These are phyloP conservation scores for Pyropia yezoensis DNA, from an alignment of 23 red algal species.

Conservation along the genomic window DNA sequence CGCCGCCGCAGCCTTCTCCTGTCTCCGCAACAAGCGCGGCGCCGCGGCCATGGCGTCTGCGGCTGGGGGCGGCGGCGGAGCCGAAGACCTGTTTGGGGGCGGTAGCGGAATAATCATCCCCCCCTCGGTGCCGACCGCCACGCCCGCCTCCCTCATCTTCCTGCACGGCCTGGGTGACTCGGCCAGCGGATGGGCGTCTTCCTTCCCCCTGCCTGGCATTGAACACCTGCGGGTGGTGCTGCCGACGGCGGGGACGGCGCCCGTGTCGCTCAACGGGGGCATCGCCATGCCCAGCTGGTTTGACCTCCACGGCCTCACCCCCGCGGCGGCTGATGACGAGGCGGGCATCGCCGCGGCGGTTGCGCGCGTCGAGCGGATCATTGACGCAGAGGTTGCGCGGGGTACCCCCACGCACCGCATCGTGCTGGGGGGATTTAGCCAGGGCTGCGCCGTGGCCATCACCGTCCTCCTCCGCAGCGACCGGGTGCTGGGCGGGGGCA, in stretches of 20 bases:
- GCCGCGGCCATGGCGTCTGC: too few species aligned
- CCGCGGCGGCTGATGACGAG: constrained; percentile 39
- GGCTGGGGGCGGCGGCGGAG: too few species aligned
- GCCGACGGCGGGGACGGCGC: constrained; percentile 36
- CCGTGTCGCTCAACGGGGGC: constrained; percentile 64
- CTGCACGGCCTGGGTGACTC: constrained; percentile 85
- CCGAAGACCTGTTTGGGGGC: constrained; percentile 16
- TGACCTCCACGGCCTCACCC: constrained; percentile 52
- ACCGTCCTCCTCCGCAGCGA: constrained; percentile 33
- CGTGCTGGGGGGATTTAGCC: constrained; percentile 80
- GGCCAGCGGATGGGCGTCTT: constrained; percentile 56
- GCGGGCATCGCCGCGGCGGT: constrained; percentile 36
- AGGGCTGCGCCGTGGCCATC: constrained; percentile 96
- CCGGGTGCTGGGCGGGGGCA: constrained; percentile 52
- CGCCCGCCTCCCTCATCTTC: constrained; percentile 45
- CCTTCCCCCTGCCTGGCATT: constrained; percentile 31
- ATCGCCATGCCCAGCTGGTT: constrained; percentile 63
- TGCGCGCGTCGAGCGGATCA: constrained; percentile 34
- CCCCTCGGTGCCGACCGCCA: constrained; percentile 1
- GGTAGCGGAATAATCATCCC: constrained; percentile 33
- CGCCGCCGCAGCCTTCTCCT: too few species aligned
- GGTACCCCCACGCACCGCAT: constrained; percentile 68
- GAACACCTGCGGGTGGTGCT: constrained; percentile 42
- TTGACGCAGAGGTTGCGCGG: constrained; percentile 42
- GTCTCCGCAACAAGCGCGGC: too few species aligned